Base-by-base conservation (phyloP, 331 rosid species). In the Quercus phellos region DNA sequence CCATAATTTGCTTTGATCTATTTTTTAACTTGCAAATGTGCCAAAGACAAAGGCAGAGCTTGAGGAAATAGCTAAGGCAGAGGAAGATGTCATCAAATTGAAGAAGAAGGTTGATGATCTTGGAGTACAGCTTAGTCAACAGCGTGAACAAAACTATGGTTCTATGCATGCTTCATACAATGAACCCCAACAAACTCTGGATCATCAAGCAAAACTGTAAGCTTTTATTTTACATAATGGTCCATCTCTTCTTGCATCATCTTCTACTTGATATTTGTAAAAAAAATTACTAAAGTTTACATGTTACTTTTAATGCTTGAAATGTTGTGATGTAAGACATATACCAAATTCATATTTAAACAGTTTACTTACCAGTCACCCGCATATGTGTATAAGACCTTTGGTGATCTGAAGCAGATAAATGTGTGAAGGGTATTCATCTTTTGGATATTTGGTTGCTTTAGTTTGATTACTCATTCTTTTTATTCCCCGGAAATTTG, bases 11-110 rank as follows among this genome's bases (percentile, higher is more conserved):
- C 72, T 78, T 73, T 78, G 69, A 78, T 77, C 79, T 76, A 72
- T 54, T 69, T 27, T 27, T 26, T 78, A 75, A 85, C 58, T 50
- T 82, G 61, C 34, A 76, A 78, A 70, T 74, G 73, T 79, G 75
- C 73, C 75, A 80, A 81, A 95, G 99, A 85, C 87, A 58, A 90
- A 80, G 90, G 81, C 85, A 80, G 91, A 90, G 72, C 87, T 93
- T 64, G 87, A 83, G 81, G 96, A 91, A 86, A 81, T 91, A 78
- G 84, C 91, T 70, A 78, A 72, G 78, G 85, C 79, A 67, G 98
- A 86, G 86, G 85, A 74, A 14, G 94, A 88, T 68, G 87, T 91
- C 56, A 75, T 74, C 79, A 79, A 84, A 77, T 84, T 95, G 78
- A 92, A 85, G 46, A 77, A 80, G 82, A 89, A 84, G 88, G 84